Evolutionary conservation across 75 land plant species (phyloP).

Genomic region (Selaginella moellendorffii): DNA sequence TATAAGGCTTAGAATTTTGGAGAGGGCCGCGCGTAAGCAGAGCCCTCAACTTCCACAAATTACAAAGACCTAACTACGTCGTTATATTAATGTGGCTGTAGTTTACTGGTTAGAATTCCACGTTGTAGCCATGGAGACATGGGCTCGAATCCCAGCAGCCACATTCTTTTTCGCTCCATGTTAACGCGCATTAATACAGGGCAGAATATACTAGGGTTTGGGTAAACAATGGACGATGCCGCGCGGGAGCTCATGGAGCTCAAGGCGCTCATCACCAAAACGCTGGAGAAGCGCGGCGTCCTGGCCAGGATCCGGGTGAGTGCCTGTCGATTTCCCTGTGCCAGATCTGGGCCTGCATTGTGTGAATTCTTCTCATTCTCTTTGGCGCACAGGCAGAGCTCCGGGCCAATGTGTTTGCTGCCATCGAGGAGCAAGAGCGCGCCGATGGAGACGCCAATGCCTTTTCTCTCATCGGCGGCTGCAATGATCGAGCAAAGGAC

Average conservation of each 20-base stretch:
- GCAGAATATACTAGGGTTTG: slow-evolving; percentile 1
- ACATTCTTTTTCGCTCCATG: too few species aligned
- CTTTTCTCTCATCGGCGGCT: slow-evolving; percentile 82
- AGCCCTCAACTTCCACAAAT: too few species aligned
- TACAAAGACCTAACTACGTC: too few species aligned
- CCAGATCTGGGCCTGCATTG: not conserved
- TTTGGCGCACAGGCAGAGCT: slow-evolving; percentile 94
- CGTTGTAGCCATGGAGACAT: too few species aligned
- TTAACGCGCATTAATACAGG: too few species aligned
- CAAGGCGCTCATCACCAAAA: slow-evolving; percentile 90
- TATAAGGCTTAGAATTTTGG: too few species aligned
- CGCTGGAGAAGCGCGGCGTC: slow-evolving; percentile 94
- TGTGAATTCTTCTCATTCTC: not conserved
- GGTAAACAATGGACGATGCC: slow-evolving; percentile 80
- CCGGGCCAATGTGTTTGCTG: slow-evolving; percentile 96
- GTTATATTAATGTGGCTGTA: too few species aligned
- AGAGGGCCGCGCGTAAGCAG: too few species aligned
- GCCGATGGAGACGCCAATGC: slow-evolving; percentile 36
- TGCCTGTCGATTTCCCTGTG: not conserved
- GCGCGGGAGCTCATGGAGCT: slow-evolving; percentile 96
- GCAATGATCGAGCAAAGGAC: slow-evolving; percentile 87
- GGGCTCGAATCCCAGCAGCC: too few species aligned
- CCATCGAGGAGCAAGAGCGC: slow-evolving; percentile 95
- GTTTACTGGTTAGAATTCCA: too few species aligned
- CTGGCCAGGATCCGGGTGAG: slow-evolving; percentile 92